Conservation (phyloP, 2,329 filamentous ascomycete genomes). For the Epichloe hybrida region DNA sequence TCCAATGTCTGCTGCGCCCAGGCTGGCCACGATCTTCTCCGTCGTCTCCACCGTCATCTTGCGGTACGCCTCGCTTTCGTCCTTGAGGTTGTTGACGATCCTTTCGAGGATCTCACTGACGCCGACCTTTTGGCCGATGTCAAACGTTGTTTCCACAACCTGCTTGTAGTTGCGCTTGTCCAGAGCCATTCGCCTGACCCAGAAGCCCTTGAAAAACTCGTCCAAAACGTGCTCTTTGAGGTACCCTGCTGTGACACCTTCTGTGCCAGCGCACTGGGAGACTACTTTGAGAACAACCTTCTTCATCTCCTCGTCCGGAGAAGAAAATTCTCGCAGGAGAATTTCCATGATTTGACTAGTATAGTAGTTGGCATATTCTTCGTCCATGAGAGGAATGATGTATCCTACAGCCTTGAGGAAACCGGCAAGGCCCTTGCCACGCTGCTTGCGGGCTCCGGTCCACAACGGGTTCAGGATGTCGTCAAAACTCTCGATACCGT, state of each 20-base stretch:
- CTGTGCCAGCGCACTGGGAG: constrained; percentile 86
- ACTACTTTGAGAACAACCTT: constrained; percentile 97
- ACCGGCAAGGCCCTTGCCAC: constrained; percentile 87
- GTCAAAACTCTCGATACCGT: constrained; percentile 98
- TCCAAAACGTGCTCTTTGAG: constrained; percentile 89
- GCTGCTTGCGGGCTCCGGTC: constrained; percentile 91
- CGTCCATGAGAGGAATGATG: constrained; percentile 98
- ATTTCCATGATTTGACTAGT: constrained; percentile 99
- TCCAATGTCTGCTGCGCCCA: constrained; percentile 87
- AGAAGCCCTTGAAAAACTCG: constrained; percentile 98
- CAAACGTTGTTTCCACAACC: constrained; percentile 94
- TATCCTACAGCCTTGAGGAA: constrained; percentile 97
- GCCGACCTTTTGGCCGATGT: constrained; percentile 95
- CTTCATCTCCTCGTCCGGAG: constrained; percentile 98
- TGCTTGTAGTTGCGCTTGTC: constrained; percentile 97
- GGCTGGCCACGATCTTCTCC: constrained; percentile 86
- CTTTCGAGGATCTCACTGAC: constrained; percentile 88
- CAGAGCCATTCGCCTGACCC: constrained; percentile 91
- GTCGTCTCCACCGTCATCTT: constrained; percentile 99
- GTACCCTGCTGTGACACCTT: constrained; percentile 88
- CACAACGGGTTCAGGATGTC: constrained; percentile 94
- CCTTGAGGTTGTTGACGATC: constrained; percentile 90
- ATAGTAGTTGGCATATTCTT: constrained; percentile 98
- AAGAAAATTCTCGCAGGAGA: constrained; percentile 85
- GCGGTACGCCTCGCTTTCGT: constrained; percentile 92